Base-by-base conservation (phyloP, 257 asterid species). In the Eucommia ulmoides region DNA sequence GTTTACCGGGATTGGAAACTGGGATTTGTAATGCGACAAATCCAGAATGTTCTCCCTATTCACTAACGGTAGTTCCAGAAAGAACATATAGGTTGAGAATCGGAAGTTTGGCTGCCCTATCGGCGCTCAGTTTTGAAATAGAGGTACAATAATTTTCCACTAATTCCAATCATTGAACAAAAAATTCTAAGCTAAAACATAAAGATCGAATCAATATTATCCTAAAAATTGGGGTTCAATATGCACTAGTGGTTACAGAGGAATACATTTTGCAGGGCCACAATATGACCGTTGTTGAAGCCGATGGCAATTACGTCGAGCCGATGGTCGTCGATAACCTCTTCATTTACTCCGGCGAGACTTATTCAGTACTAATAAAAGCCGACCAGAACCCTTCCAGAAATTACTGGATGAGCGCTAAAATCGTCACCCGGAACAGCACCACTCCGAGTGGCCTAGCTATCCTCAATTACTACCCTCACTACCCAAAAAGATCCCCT, bases 251-350 rank as follows among this genome's bases (percentile, higher is more conserved):
- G n/a, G n/a, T n/a, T n/a, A n/a, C n/a, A n/a, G n/a, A n/a, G n/a
- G n/a, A n/a, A n/a, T n/a, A n/a, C n/a, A n/a, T n/a, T n/a, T n/a
- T 7, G 50, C 64, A 64, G 72, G 93, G 85, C 23, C 96, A 91
- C 42, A 79, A 81, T 54, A 62, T 91, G 94, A 86, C 93, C 0
- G 93, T 91, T 1, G 93, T 91, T 0, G 99, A 91, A 67, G 75
- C 99, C 2, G 96, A 91, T 45, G 96, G 99, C 0, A 89, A 86
- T 66, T 54, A 83, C 23, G 96, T 91, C 6, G 87, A 86, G 63
- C 95, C 96, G 1, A 78, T 91, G 35, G 84, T 69, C 20, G 94
- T 81, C 7, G 60, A 79, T 22, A 86, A 79, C 19, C 73, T 91
- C 33, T 91, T 72, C 65, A 77, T 86, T 14, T 91, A 86, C 70